These are phyloP conservation scores for Neurospora sp. DNA, from an alignment of 2,329 filamentous ascomycete species.

Conservation along the genomic window DNA sequence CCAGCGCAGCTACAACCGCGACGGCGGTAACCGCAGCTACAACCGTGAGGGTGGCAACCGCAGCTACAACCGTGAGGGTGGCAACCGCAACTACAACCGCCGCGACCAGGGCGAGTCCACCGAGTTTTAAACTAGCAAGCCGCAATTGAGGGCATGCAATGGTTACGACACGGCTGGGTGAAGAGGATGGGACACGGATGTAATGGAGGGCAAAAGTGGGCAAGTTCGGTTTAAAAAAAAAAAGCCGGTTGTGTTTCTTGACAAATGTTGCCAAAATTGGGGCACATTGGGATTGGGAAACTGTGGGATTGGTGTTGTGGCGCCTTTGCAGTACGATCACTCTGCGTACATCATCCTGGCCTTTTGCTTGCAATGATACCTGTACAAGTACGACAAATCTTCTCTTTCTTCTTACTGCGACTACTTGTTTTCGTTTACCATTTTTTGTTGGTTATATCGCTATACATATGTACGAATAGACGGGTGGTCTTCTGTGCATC, in stretches of 20 bases:
- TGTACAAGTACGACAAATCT: neutral
- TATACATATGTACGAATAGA: neutral
- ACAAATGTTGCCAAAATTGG: neutral
- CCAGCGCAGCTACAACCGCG: neutral
- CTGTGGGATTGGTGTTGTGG: neutral
- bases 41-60: neutral
- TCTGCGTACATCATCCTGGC: neutral
- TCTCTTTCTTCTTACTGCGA: neutral
- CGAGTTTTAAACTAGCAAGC: neutral
- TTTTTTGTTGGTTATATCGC: neutral
- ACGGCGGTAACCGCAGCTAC: neutral
- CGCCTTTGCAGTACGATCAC: neutral
- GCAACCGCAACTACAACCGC: neutral
- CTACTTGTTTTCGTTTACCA: neutral
- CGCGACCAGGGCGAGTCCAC: neutral
- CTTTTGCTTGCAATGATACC: constrained; percentile 1
- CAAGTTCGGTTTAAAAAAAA: neutral
- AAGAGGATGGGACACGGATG: neutral
- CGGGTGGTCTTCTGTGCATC: neutral
- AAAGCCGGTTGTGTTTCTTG: neutral
- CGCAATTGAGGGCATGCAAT: neutral
- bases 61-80: neutral
- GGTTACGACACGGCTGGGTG: neutral
- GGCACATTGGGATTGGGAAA: neutral
- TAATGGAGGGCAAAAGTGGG: neutral